Evolutionary conservation across 495 filamentous ascomycete species (phyloP).

Genomic region (Hamigera avellanea): DNA sequence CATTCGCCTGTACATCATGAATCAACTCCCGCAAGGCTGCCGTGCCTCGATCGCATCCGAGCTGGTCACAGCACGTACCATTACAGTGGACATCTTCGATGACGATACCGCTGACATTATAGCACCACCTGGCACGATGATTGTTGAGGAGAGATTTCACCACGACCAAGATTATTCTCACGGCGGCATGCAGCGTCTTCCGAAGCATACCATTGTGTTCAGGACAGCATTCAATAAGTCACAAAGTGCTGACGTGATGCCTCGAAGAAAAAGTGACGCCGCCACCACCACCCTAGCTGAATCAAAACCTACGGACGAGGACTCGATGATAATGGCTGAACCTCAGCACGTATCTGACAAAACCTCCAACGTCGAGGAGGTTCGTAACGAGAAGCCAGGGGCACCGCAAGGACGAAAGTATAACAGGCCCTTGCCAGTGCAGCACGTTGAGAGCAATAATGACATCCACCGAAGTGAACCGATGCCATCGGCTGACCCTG

Average conservation of each 20-base stretch:
- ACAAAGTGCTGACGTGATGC: slow-evolving; percentile 27
- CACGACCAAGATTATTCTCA: slow-evolving; percentile 22
- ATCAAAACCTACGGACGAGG: background rate
- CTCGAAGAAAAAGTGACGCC: slow-evolving; percentile 3
- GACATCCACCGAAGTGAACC: background rate
- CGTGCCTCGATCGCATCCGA: slow-evolving; percentile 55
- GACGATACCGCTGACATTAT: slow-evolving; percentile 44
- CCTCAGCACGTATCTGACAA: background rate
- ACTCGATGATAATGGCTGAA: background rate
- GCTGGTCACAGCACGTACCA: slow-evolving; percentile 51
- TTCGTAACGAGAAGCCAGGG: background rate
- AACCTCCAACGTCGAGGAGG: too few species aligned
- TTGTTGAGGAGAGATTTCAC: slow-evolving; percentile 46
- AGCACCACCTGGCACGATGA: slow-evolving; percentile 54
- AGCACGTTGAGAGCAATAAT: too few species aligned
- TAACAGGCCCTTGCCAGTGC: background rate
- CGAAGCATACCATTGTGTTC: slow-evolving; percentile 34
- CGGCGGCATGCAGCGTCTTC: slow-evolving; percentile 12
- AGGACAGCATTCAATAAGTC: slow-evolving; percentile 33
- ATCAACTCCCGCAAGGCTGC: slow-evolving; percentile 31
- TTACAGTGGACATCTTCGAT: slow-evolving; percentile 62
- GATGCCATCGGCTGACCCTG: background rate
- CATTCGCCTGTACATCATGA: slow-evolving; percentile 32
- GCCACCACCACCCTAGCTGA: background rate
- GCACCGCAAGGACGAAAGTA: background rate